Conservation (phyloP, 768 basidiomycete genomes). For the Agaricus subrufescens region DNA sequence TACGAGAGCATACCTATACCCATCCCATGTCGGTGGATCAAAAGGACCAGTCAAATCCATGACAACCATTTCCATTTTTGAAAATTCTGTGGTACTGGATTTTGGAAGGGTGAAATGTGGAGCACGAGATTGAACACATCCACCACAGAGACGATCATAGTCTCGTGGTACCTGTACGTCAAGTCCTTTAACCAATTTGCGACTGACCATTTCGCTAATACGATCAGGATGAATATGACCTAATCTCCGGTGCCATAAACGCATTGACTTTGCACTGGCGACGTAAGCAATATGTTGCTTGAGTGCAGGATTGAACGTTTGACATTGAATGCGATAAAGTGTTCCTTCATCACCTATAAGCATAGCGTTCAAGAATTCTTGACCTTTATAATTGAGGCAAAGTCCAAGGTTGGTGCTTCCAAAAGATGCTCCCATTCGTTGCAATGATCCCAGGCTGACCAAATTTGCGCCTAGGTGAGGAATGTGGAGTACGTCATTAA, state of each 20-base stretch:
- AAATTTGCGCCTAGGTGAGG: constrained; percentile 16
- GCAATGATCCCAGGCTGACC: constrained; percentile 15
- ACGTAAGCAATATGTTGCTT: too few species aligned
- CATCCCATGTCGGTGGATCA: constrained; percentile 13
- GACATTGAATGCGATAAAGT: constrained; percentile 7
- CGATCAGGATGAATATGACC: constrained; percentile 19
- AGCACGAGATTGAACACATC: constrained; percentile 20
- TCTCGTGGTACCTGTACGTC: constrained; percentile 12
- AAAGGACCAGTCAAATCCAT: constrained; percentile 26
- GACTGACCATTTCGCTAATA: constrained; percentile 14
- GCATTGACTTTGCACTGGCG: too few species aligned
- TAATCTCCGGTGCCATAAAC: constrained; percentile 19
- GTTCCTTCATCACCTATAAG: background rate
- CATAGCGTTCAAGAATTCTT: background rate
- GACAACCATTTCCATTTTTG: constrained; percentile 8
- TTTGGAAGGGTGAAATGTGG: constrained; percentile 24
- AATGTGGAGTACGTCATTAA: constrained; percentile 13
- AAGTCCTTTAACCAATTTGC: constrained; percentile 21
- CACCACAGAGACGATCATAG: constrained; percentile 19
- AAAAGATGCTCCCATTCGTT: constrained; percentile 8
- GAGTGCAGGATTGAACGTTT: too few species aligned
- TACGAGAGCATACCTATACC: constrained; percentile 22
- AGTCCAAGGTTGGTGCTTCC: too few species aligned
- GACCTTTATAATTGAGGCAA: too few species aligned
- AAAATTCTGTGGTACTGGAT: constrained; percentile 16